These are phyloP conservation scores for Heritiera littoralis DNA, from an alignment of 345 rosid genomes.

Conservation along the genomic window DNA sequence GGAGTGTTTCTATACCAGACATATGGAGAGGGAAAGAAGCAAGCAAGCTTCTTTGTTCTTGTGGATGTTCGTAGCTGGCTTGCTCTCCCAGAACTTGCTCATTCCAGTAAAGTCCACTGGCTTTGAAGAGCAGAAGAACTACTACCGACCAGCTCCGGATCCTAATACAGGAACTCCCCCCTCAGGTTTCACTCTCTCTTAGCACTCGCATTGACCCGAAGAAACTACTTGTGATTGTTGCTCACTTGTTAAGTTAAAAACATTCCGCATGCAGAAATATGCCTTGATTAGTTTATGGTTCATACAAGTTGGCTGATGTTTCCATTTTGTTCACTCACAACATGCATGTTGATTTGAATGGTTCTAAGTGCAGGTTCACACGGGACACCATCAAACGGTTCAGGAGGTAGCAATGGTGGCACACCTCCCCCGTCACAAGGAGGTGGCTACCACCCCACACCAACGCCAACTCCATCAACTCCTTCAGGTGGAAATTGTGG, in stretches of 20 bases:
- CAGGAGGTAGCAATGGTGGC: constrained; percentile 22
- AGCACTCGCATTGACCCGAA: background rate
- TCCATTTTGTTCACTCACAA: background rate
- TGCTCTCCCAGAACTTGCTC: constrained; percentile 47
- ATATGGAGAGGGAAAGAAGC: constrained; percentile 38
- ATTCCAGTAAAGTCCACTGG: constrained; percentile 42
- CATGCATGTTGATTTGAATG: constrained; percentile 2
- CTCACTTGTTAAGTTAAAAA: background rate
- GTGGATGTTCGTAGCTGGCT: constrained; percentile 45
- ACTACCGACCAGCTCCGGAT: constrained; percentile 52
- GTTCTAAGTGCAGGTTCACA: constrained; percentile 43
- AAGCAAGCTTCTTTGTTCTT: constrained; percentile 27
- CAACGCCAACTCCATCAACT: constrained; percentile 35
- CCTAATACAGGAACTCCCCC: constrained; percentile 62
- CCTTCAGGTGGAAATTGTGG: constrained; percentile 45
- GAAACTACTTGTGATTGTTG: background rate
- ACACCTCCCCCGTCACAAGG: constrained; percentile 31
- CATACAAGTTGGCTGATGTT: background rate
- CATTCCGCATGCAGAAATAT: background rate
- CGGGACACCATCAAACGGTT: constrained; percentile 25
- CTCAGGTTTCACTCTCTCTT: constrained; percentile 27
- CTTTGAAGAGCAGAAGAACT: constrained; percentile 63
- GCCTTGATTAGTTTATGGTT: background rate
- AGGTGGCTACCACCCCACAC: constrained; percentile 26
- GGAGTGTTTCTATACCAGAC: constrained; percentile 7